Evolutionary conservation across 768 basidiomycete species (phyloP).

Genomic region (Pleurotus sapidus): DNA sequence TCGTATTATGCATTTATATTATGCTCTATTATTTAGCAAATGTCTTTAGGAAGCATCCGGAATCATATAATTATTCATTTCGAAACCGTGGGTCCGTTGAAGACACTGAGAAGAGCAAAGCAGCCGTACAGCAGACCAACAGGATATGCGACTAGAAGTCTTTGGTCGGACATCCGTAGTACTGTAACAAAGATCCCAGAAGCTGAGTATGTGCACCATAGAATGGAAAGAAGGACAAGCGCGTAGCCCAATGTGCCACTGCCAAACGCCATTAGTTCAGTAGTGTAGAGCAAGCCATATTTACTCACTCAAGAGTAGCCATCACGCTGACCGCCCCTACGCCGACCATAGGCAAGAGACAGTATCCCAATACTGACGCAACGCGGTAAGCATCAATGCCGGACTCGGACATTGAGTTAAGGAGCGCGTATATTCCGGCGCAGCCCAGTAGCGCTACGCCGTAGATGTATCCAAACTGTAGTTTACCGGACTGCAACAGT

Average conservation of each 20-base stretch:
- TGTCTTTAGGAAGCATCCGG: neutral
- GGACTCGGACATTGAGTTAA: conserved; percentile 95
- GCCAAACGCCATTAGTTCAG: conserved; percentile 13
- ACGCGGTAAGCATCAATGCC: conserved; percentile 96
- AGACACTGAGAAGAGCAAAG: conserved; percentile 90
- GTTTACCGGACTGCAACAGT: conserved; percentile 83
- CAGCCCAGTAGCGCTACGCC: conserved; percentile 96
- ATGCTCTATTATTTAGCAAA: conserved; percentile 5
- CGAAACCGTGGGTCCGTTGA: conserved; percentile 35
- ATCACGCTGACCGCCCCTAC: conserved; percentile 87
- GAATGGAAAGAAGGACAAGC: conserved; percentile 75
- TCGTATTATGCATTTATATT: conserved; percentile 2
- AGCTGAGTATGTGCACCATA: conserved; percentile 97
- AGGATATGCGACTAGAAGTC: conserved; percentile 94
- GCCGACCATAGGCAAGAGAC: conserved; percentile 94
- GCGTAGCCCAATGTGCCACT: conserved; percentile 87
- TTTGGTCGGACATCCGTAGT: conserved; percentile 92
- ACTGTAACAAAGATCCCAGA: conserved; percentile 96
- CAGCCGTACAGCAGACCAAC: conserved; percentile 92
- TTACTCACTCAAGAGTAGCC: conserved; percentile 81
- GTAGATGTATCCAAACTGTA: conserved; percentile 98
- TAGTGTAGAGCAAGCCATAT: neutral
- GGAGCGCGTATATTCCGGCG: conserved; percentile 85
- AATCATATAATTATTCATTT: neutral
- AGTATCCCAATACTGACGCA: conserved; percentile 94